Percentiles rank a stretch among this genome's conserved stretches.
These are phyloP conservation scores for Penicillium polonicum DNA, from an alignment of 2,329 filamentous ascomycete genomes.

Conservation along the genomic window DNA sequence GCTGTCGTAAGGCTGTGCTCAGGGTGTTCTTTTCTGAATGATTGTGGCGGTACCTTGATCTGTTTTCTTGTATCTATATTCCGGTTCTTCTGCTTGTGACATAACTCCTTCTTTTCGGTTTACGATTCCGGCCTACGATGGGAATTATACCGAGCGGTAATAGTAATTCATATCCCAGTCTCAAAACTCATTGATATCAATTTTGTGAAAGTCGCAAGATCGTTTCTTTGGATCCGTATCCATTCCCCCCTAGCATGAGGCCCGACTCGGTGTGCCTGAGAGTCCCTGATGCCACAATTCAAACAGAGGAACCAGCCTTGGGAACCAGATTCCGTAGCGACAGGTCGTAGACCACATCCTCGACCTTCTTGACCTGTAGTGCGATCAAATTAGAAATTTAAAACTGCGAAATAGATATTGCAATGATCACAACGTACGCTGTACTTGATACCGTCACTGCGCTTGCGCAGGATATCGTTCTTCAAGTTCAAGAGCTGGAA, in stretches of 20 bases:
- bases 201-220: background rate
- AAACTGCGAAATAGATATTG: background rate
- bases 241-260: background rate
- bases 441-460: constrained; percentile 94
- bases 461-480: constrained; percentile 85
- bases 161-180: background rate
- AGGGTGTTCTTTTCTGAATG: background rate
- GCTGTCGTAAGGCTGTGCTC: constrained; percentile 12
- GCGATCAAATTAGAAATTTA: background rate
- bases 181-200: background rate
- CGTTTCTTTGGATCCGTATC: background rate
- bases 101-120: background rate
- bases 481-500: constrained; percentile 98
- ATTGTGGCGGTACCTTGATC: background rate
- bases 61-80: constrained; percentile 14
- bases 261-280: background rate
- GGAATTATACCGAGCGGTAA: background rate
- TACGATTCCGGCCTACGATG: background rate
- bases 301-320: constrained; percentile 34
- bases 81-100: constrained; percentile 11
- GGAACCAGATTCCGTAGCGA: constrained; percentile 79
- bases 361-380: constrained; percentile 81
- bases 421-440: constrained; percentile 49
- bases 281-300: background rate
- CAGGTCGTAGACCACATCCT: constrained; percentile 96